Conservation (phyloP, 345 rosid genomes). For the Populus ilicifolia region DNA sequence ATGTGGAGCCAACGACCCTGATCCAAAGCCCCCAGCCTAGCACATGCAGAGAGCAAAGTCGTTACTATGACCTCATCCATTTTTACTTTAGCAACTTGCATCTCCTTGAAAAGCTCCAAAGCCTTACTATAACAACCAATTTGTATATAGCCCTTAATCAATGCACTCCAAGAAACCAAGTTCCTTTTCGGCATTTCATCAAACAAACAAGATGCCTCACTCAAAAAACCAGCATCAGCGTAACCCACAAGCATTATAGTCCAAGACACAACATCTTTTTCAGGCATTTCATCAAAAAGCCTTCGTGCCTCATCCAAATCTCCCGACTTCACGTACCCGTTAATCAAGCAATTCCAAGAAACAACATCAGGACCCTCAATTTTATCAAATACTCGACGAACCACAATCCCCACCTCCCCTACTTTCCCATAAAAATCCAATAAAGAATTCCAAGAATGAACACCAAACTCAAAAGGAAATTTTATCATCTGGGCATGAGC, state of each 20-base stretch:
- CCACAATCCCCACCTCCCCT: slow-evolving; percentile 12
- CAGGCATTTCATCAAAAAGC: slow-evolving; percentile 30
- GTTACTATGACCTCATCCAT: slow-evolving; percentile 15
- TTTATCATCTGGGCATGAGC: slow-evolving; percentile 30
- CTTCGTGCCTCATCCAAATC: slow-evolving; percentile 12
- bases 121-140: slow-evolving; percentile 14
- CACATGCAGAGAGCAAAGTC: slow-evolving; percentile 23
- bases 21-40: slow-evolving; percentile 24
- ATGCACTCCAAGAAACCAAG: slow-evolving; percentile 26
- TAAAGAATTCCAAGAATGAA: slow-evolving; percentile 23
- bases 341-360: slow-evolving; percentile 28
- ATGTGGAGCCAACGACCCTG: slow-evolving; percentile 25
- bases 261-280: slow-evolving; percentile 29
- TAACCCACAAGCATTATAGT: slow-evolving; percentile 19
- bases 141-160: slow-evolving; percentile 20
- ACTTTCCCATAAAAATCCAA: slow-evolving; percentile 24
- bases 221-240: slow-evolving; percentile 14
- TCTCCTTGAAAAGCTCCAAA: slow-evolving; percentile 20
- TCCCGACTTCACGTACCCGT: slow-evolving; percentile 20
- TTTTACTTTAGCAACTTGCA: slow-evolving; percentile 14
- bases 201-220: slow-evolving; percentile 15
- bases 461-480: slow-evolving; percentile 14
- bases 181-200: slow-evolving; percentile 19
- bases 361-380: slow-evolving; percentile 20
- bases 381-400: slow-evolving; percentile 13